Conservation (phyloP, 2,329 filamentous ascomycete species). For the Claviceps capensis region DNA sequence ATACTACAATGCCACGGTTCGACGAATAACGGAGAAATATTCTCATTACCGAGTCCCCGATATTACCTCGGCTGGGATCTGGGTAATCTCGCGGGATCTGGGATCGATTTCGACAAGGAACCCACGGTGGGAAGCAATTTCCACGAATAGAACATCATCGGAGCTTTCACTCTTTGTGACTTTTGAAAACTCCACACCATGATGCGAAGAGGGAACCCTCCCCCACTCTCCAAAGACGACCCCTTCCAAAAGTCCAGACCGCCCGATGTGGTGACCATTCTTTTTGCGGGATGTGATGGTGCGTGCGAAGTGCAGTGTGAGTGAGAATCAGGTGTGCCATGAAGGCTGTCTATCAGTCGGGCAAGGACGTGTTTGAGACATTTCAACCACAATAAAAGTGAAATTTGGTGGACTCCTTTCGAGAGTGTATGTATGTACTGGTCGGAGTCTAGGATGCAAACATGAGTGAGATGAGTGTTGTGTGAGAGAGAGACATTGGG, state of each 20-base stretch:
- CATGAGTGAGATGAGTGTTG: slow-evolving; percentile 2
- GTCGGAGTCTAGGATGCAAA: background rate
- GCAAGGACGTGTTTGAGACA: slow-evolving; percentile 1
- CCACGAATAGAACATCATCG: background rate
- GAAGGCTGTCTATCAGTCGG: background rate
- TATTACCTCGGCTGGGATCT: background rate
- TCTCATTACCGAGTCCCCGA: background rate
- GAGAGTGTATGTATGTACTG: background rate
- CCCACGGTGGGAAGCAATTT: background rate
- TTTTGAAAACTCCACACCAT: background rate
- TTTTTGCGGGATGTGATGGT: background rate
- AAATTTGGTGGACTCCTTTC: background rate
- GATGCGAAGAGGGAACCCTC: background rate
- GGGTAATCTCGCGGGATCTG: background rate
- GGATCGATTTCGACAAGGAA: background rate
- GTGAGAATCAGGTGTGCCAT: background rate
- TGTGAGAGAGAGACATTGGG: slow-evolving; percentile 6
- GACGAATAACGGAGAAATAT: background rate
- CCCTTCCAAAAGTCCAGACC: background rate
- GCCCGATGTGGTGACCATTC: background rate
- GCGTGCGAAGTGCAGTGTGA: background rate
- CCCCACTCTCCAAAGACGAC: background rate
- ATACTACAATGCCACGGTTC: background rate
- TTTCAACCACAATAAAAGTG: background rate
- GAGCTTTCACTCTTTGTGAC: background rate